Base-by-base conservation (phyloP, 2,329 filamentous ascomycete genomes). In the Claviceps citrina region DNA sequence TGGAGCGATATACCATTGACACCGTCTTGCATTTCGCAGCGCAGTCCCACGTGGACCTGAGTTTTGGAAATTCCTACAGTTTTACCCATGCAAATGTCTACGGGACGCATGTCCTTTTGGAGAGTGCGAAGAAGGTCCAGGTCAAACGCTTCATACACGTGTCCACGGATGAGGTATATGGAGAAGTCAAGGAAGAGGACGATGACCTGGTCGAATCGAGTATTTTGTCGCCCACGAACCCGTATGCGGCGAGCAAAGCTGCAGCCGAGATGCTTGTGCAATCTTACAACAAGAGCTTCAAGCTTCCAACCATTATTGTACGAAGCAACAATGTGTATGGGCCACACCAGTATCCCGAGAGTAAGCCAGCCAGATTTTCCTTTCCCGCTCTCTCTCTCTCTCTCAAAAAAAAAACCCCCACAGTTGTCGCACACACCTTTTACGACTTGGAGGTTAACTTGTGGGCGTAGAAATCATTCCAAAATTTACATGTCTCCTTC, bases 251-350 rank as follows among this genome's bases (percentile, higher is more conserved):
- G 16, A 81, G 76, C 60, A 87, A 87, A 60, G 82, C 82, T 3
- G 82, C 82, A 1, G 82, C 82, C 5, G 82, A 87, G 62, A 86
- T 86, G 81, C 68, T 84, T 52, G 81, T 89, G n/a, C 78, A 81
- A 56, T 84, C 82, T n/a, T 91, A 87, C 56, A 72, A 79, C 54
- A 85, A 83, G 63, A 84, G 78, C 58, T 87, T 86, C 66, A 81
- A 81, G 57, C 67, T 91, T 10, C 83, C 83, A 1, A 74, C 77
- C 38, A 84, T 89, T 47, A 83, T 87, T 49, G 79, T 87, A 22
- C 71, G 83, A 37, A 81, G 81, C 55, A 89, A 89, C 64, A 89
- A 91, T 51, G 81, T 89, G 24, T 91, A 87, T 52, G 84, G 84
- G 0, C 84, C 84, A 18, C 81, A 87, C 54, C 83, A 89, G 55